phyloP scores from a whole-genome alignment of 2,329 filamentous ascomycete genomes.

The Dichotomopilus funicola region DNA sequence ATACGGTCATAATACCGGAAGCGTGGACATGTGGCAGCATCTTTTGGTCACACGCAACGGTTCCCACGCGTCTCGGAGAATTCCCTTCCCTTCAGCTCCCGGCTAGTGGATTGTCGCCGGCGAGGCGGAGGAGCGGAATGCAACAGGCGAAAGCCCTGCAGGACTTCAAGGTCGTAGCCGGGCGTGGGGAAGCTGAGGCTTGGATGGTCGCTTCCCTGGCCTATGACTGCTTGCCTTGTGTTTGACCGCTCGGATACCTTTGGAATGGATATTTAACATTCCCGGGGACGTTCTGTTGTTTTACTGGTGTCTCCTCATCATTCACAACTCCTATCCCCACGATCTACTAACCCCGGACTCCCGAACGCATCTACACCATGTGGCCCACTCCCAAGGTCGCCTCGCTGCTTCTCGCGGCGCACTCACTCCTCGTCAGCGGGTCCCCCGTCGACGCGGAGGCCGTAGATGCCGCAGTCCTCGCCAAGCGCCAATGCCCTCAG shows the following conservation, averaged over 20 bases:
- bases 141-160: constrained; percentile 6
- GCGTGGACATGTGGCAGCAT: too few relatives aligned
- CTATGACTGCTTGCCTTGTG: background rate
- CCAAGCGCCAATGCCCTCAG: constrained; percentile 35
- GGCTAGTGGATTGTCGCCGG: background rate
- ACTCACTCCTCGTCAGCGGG: constrained; percentile 22
- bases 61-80: background rate
- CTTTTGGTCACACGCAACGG: too few relatives aligned
- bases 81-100: background rate
- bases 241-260: background rate
- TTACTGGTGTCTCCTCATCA: background rate
- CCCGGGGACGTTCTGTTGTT: background rate
- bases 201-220: background rate
- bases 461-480: constrained; percentile 16
- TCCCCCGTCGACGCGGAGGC: constrained; percentile 19
- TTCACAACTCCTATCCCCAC: background rate
- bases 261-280: background rate
- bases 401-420: constrained; percentile 20
- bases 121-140: constrained; percentile 22
- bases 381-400: constrained; percentile 24
- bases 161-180: constrained; percentile 10
- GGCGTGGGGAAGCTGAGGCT: background rate
- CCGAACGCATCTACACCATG: constrained; percentile 11
- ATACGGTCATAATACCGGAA: too few relatives aligned
- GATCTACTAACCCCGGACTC: background rate